Conservation (phyloP, 176 grass and related monocot genomes). For the Poa pratensis region DNA sequence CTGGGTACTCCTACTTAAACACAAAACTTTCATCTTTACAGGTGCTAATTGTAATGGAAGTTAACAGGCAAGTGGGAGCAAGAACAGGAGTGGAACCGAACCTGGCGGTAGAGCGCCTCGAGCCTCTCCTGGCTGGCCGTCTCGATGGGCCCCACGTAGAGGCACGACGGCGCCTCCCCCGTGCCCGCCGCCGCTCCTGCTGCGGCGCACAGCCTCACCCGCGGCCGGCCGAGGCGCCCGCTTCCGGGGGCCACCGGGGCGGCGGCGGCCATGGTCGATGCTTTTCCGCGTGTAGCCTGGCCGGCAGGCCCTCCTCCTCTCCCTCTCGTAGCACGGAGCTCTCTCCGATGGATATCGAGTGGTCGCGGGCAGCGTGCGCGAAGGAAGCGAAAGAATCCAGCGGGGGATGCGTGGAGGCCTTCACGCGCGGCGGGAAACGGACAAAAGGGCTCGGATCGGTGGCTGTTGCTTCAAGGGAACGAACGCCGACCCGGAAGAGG, state of each 20-base stretch:
- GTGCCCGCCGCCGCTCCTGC: slow-evolving; percentile 16
- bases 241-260: slow-evolving; percentile 35
- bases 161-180: slow-evolving; percentile 81
- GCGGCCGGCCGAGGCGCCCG: slow-evolving; percentile 38
- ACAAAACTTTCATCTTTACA: too few species aligned
- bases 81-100: not conserved
- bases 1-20: not conserved
- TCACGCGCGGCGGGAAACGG: slow-evolving; percentile 1
- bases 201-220: slow-evolving; percentile 31
- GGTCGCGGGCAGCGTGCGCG: not conserved
- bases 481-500: not conserved
- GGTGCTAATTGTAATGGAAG: too few species aligned
- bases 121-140: slow-evolving; percentile 95
- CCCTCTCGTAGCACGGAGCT: not conserved
- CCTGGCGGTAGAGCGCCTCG: slow-evolving; percentile 92
- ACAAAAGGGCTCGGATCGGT: not conserved
- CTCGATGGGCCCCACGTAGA: slow-evolving; percentile 90
- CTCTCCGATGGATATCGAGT: not conserved
- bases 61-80: not conserved
- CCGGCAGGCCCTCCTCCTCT: not conserved
- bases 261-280: slow-evolving; percentile 29
- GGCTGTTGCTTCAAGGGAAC: slow-evolving; percentile 51
- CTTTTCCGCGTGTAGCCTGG: not conserved
- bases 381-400: not conserved
- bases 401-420: slow-evolving; percentile 25